Evolutionary conservation across 139 green algal genomes (phyloP), one percentile per base, ranked within the genome.

Genomic region (Chlorella sorokiniana): DNA sequence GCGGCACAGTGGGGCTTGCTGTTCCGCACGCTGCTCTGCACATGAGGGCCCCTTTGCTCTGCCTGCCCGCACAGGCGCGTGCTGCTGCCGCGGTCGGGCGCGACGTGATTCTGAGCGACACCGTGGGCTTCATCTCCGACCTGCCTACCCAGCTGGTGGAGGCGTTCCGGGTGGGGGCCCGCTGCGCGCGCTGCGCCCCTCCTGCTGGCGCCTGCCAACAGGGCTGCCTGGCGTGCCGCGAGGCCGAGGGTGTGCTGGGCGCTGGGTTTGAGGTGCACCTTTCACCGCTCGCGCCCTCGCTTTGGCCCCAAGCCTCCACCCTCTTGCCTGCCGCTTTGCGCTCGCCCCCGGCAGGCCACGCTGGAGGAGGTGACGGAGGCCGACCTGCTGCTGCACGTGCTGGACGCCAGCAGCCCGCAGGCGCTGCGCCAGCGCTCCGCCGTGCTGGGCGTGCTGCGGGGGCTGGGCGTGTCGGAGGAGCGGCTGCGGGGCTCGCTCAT

Each of bases 41-140:
- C 6, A 23, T 42, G 56, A 29, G 11, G 3, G 9, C 33, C 61
- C 27, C 61, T 68, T 42, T 42, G 33, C 64, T 44, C 9, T 42
- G 9, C 63, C 33, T 31, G 25, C 9, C 59, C 68, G 37, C 33
- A 25, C 73, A 79, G 73, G 38, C 78, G 82, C 2, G 76, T 86
- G 40, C 59, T 71, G 69, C 89, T 94, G 62, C 88, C 88, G 23
- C 37, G 52, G 6, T 83, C 59, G 27, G 87, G 25, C 54, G 71
- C 0, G 67, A 84, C 2, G 84, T 59, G 18, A 71, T 94, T 3
- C 77, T 94, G 29, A 81, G 48, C 9, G 91, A 94, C 84, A 93
- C 91, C 6, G 92, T 95, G 27, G 92, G 92, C 71, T 95, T 95
- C 90, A 95, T 95, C 80, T 88, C 81, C 18, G 89, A 95, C 76